Evolutionary conservation across 257 asterid genomes (phyloP), one percentile per base, ranked within the genome.

Genomic region (Paulownia fortunei): DNA sequence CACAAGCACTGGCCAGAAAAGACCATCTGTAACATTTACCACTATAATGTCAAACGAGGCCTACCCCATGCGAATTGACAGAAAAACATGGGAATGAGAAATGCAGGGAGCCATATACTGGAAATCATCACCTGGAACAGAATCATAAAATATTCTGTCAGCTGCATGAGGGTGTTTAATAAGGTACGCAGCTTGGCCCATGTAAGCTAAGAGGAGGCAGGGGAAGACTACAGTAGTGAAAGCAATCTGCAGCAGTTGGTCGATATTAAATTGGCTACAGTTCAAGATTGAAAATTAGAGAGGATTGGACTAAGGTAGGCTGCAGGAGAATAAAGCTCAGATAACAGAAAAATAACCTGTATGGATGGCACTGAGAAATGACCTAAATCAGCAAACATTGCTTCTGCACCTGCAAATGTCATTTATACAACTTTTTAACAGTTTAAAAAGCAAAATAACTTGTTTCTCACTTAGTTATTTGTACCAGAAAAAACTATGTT

Each of bases 101-200:
- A 10, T 47, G 58, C 26, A 30, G 15, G 8, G 13, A 37, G 15
- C 24, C 7, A 54, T 59, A 6, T 52, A 56, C 3, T 11, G 76
- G 44, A 49, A 74, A 76, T 1, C 39, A 41, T 84, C 67, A 93
- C 97, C 97, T 82, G 99, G 99, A 67, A 96, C 91, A 74, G 99
- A 96, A 37, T 89, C 97, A 15, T 89, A 96, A 69, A 96, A 93
- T 81, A 92, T 83, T 18, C 84, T 80, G 46, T 63, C 80, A 13
- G 92, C 86, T 26, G 97, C 85, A 73, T 76, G 71, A 72, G 97
- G 99, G 84, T 90, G 81, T 66, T 86, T 88, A 9, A 82, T 76
- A 63, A 96, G 97, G 82, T 88, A 96, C 15, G 99, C 97, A 72
- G 98, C 99, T 88, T 96, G 99, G 24, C 99, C 99, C 88, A 93